Evolutionary conservation across 345 rosid species (phyloP), one percentile per base, ranked within the genome.

Genomic region (Punica granatum): DNA sequence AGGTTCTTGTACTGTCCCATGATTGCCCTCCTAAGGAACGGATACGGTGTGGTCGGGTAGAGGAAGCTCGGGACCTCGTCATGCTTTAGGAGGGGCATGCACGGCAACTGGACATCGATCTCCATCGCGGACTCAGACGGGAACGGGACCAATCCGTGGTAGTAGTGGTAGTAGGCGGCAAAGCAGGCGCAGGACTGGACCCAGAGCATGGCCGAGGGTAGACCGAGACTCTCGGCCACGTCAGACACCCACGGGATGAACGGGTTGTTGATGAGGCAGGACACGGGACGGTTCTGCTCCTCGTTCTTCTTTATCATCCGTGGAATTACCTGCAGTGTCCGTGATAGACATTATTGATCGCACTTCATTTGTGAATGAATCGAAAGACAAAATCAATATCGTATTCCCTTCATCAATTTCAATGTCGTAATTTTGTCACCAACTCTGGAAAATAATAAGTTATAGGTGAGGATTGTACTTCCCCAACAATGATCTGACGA

Each of bases 131-230:
- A 66, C 71, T 85, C 74, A 0, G 53, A 80, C 4, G 98, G 98
- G 70, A 92, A 92, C 0, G 76, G 70, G 13, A 78, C 84, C 36
- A 81, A 74, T 1, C 71, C 67, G 36, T 84, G 80, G 73, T 72
- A 68, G 73, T 82, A 88, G 73, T 88, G 81, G 42, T 90, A 92
- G 71, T 90, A 92, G 28, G 87, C 69, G 0, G 90, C 75, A 53
- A 92, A 88, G 70, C 86, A 80, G 0, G 93, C 92, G 25, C 90
- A 88, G 19, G 98, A 87, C 43, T 92, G 96, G 10, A 92, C 90
- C 98, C 97, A 92, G 3, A 92, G 89, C 78, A 90, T 73, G 11
- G 97, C 96, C 13, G 88, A 88, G 26, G 98, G 96, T 66, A 92
- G 71, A 26, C 86, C 87, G 1, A 90, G 82, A 53, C 72, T 74